A percentile compares a stretch with the other conserved stretches of the same genome.
Conservation (phyloP, 306 rosid genomes). For the Mimosa pudica region DNA sequence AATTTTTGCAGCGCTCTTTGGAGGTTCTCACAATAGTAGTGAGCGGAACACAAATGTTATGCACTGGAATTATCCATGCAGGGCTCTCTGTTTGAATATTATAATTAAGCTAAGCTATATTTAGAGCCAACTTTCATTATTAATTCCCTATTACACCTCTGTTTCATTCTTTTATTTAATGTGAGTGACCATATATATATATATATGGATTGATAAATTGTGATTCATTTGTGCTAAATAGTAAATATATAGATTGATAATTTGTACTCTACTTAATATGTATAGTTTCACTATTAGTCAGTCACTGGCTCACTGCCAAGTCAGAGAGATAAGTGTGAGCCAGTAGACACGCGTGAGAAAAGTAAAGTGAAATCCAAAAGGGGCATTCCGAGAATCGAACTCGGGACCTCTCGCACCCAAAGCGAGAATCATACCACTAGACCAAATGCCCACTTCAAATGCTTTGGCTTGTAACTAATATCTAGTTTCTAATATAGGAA, state of each 20-base stretch:
- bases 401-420: conserved; percentile 30
- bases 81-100: conserved; percentile 47
- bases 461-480: too few relatives aligned
- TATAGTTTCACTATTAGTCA: too few relatives aligned
- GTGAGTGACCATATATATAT: neutral
- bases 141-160: neutral
- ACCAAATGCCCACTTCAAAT: neutral
- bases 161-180: neutral
- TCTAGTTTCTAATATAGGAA: too few relatives aligned
- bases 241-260: too few relatives aligned
- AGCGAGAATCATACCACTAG: conserved; percentile 41
- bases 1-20: conserved; percentile 60
- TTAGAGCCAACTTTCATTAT: neutral
- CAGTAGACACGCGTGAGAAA: too few relatives aligned
- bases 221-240: neutral
- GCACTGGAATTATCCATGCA: conserved; percentile 59
- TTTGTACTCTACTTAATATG: too few relatives aligned
- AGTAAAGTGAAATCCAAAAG: neutral
- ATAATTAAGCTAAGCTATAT: conserved; percentile 33
- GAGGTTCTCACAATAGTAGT: conserved; percentile 71
- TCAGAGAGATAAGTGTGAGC: too few relatives aligned
- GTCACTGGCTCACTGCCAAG: too few relatives aligned
- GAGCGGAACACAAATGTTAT: conserved; percentile 73
- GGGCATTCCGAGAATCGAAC: conserved; percentile 17
- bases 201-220: neutral